Evolutionary conservation across 148 eudicot genomes (phyloP), one percentile per base, ranked within the genome.

Genomic region (Amaranthus cruentus): DNA sequence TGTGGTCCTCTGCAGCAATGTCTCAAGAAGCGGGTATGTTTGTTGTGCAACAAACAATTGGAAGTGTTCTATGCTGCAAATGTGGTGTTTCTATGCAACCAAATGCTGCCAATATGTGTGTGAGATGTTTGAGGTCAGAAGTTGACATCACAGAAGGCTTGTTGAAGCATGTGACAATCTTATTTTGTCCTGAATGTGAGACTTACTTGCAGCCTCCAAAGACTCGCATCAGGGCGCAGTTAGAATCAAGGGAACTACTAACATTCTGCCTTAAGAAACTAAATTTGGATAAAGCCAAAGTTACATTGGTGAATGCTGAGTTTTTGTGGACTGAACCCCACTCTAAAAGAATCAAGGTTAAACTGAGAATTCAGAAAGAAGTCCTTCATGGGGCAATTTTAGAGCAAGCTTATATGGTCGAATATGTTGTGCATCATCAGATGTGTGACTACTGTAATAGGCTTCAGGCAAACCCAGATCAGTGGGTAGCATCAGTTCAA

Each of bases 401-500:
- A 18, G 92, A 90, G 74, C 90, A 90, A 65, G 59, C 85, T 69
- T 90, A 77, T 71, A 57, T 73, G 5, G 88, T 88, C 43, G 91
- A 85, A 77, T 90, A 87, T 77, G 83, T 84, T 8, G 87, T 86
- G 12, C 92, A 85, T 3, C 79, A 90, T 62, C 85, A 85, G 61
- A 85, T 86, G 86, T 88, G 96, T 79, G 89, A 88, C 4, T 73
- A 85, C 76, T 90, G 96, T 70, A 60, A 86, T 38, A 81, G 88
- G 83, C 82, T 87, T 42, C 85, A 81, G 60, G 83, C 92, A 0
- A 86, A 88, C 62, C 96, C 92, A 1, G 96, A 90, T 66, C 90
- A 88, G 80, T 88, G 90, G 96, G 88, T 82, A 9, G 96, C 92
- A 68, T 70, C 81, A 11, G 90, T 90, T 64, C 96, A 88, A 70